A percentile compares a stretch with the other conserved stretches of the same genome.
phyloP scores from a whole-genome alignment of 805 yeast species.

The Teunomyces kruisii region DNA sequence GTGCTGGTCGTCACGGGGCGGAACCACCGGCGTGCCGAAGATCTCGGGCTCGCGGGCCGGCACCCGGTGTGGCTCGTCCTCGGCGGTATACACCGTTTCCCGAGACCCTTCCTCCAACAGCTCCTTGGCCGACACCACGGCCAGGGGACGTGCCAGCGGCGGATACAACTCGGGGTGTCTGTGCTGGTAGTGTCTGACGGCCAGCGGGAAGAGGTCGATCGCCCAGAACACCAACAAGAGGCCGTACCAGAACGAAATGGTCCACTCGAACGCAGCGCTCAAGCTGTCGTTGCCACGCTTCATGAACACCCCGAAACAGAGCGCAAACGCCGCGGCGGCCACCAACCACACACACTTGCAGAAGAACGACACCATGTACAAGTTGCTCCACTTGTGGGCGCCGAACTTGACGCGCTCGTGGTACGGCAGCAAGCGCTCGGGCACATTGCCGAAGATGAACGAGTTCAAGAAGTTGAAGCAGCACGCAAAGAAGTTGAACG shows the following conservation, averaged over 20 bases:
- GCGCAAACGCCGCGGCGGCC: slow-evolving; percentile 65
- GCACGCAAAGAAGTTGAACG: slow-evolving; percentile 55
- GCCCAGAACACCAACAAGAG: slow-evolving; percentile 60
- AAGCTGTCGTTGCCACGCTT: slow-evolving; percentile 37
- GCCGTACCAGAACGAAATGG: slow-evolving; percentile 83
- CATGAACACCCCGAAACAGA: slow-evolving; percentile 57
- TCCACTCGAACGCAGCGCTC: slow-evolving; percentile 80
- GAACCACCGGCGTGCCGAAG: background rate
- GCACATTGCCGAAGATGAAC: slow-evolving; percentile 39
- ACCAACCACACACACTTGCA: slow-evolving; percentile 65
- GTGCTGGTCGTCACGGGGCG: background rate
- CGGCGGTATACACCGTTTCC: background rate
- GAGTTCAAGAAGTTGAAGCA: slow-evolving; percentile 36
- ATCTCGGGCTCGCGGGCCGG: background rate
- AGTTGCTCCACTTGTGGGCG: slow-evolving; percentile 33
- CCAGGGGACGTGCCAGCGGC: background rate
- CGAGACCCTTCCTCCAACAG: background rate
- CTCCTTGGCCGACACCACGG: background rate
- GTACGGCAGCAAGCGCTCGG: slow-evolving; percentile 35
- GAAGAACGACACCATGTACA: slow-evolving; percentile 48
- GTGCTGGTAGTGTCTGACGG: slow-evolving; percentile 5
- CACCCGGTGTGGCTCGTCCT: background rate
- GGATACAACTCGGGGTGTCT: slow-evolving; percentile 2
- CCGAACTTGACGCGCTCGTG: slow-evolving; percentile 43
- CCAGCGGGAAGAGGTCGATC: slow-evolving; percentile 64